A percentile compares a stretch with the other conserved stretches of the same genome.
Evolutionary conservation across 331 rosid genomes (phyloP).

Genomic region (Quercus tomentella): DNA sequence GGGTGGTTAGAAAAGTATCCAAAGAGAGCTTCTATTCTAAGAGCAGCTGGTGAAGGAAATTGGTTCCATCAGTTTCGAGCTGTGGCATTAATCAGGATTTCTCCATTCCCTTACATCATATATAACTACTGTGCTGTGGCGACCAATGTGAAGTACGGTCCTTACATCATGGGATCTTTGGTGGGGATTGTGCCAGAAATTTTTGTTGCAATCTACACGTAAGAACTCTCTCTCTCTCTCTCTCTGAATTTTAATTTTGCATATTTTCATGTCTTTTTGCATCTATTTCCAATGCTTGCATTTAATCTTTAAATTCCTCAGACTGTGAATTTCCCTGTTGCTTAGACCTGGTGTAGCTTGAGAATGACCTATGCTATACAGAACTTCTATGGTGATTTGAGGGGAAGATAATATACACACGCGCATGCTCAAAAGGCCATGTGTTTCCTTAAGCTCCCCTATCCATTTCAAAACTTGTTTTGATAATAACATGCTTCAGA

Average conservation of each 20-base stretch:
- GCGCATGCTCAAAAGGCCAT: neutral
- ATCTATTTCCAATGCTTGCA: constrained; percentile 4
- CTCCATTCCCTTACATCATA: constrained; percentile 85
- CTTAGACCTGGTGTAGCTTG: neutral
- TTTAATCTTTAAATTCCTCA: neutral
- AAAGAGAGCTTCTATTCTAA: constrained; percentile 66
- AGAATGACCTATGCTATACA: neutral
- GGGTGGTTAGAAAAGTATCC: constrained; percentile 83
- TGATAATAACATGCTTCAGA: too few relatives aligned
- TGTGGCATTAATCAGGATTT: constrained; percentile 72
- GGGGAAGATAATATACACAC: neutral
- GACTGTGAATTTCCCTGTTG: neutral
- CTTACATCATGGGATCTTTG: constrained; percentile 78
- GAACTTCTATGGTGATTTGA: too few relatives aligned
- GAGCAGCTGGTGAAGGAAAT: constrained; percentile 80
- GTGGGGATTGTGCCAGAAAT: constrained; percentile 76
- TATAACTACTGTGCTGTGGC: constrained; percentile 87
- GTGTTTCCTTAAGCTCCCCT: neutral
- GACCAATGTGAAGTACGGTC: constrained; percentile 69
- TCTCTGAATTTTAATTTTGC: neutral
- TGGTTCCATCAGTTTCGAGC: constrained; percentile 83
- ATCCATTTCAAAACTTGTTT: too few relatives aligned
- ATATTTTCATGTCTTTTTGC: neutral
- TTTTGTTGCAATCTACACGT: constrained; percentile 79
- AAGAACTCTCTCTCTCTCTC: constrained; percentile 30